Evolutionary conservation across 2,329 filamentous ascomycete genomes (phyloP).

Genomic region (Basipetospora sp.): DNA sequence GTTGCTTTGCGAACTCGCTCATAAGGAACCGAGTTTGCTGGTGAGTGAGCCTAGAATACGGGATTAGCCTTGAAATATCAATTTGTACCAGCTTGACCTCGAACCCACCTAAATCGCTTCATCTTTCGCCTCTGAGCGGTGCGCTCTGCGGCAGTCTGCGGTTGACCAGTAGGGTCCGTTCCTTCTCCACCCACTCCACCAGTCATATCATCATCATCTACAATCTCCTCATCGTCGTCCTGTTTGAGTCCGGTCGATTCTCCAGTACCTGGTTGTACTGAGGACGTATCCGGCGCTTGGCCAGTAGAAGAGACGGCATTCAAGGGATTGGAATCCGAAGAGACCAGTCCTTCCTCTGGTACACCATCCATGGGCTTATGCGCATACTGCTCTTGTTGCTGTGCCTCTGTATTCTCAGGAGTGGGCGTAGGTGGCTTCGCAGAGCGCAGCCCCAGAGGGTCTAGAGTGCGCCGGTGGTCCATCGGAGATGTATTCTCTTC

Average conservation of each 20-base stretch:
- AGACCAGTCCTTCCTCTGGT: constrained; percentile 25
- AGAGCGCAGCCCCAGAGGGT: constrained; percentile 27
- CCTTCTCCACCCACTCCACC: constrained; percentile 13
- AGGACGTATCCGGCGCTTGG: not conserved
- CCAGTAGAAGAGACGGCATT: not conserved
- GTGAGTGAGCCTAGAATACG: constrained; percentile 72
- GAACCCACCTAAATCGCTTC: constrained; percentile 62
- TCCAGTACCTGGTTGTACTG: not conserved
- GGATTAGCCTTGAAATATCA: too few relatives aligned
- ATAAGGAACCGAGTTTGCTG: constrained; percentile 95
- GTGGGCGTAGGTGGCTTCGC: constrained; percentile 25
- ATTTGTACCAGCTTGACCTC: too few relatives aligned
- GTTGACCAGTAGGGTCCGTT: constrained; percentile 16
- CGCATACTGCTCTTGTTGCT: constrained; percentile 14
- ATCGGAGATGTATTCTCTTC: not conserved
- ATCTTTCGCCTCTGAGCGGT: constrained; percentile 47
- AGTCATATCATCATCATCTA: constrained; percentile 42
- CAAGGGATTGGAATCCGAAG: constrained; percentile 23
- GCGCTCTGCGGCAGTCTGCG: constrained; percentile 41
- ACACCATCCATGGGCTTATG: constrained; percentile 21
- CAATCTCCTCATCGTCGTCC: constrained; percentile 35
- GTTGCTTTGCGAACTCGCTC: constrained; percentile 91
- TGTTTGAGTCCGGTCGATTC: constrained; percentile 15
- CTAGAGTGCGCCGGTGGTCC: constrained; percentile 16
- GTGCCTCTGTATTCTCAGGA: constrained; percentile 19